Evolutionary conservation across 179 eudicot genomes (phyloP), one percentile per base, ranked within the genome.

Genomic region (Heliamphora ciliata): DNA sequence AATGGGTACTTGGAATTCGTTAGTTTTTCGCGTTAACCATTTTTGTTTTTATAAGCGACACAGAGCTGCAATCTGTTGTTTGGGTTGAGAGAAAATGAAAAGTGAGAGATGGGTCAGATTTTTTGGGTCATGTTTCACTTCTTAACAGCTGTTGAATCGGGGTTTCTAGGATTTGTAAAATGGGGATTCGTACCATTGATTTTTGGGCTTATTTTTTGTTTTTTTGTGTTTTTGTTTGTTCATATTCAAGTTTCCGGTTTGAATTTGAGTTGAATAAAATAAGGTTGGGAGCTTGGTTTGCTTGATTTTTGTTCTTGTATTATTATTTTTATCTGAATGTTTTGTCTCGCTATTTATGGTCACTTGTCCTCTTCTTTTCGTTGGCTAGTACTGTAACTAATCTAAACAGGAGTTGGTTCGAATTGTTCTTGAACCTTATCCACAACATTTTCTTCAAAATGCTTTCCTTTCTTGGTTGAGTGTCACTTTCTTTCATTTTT

Each of bases 401-500:
- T 5, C 0, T 6, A 63, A 17, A 58, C 11, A 58, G 9, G 60
- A 58, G 13, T 7, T 58, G 60, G 60, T 58, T 58, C 11, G 60
- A 8, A 11, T 59, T 46, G 13, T 40, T 61, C 13, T 44, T 6
- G 47, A 24, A 74, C 6, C 3, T 51, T 74, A 18, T 18, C 13
- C 31, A 1, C 6, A 14, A 21, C 15, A 56, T 59, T 59, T 59
- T 31, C 31, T 59, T 59, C 67, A 40, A 59, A 76, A 17, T 6
- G 4, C 17, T 56, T 44, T 56, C 52, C 51, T 76, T 31, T 59
- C 17, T 11, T 13, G 74, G 6, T 14, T 44, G 74, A 46, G 74
- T 11, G 11, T 69, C 14, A 75, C 52, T 59, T 77, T 77, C 67
- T 60, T 77, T 77, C 55, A 17, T 46, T 77, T 6, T 14, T 18